Base-by-base conservation (phyloP, 1,139 yeast species). In the Suhomyces taliae region DNA sequence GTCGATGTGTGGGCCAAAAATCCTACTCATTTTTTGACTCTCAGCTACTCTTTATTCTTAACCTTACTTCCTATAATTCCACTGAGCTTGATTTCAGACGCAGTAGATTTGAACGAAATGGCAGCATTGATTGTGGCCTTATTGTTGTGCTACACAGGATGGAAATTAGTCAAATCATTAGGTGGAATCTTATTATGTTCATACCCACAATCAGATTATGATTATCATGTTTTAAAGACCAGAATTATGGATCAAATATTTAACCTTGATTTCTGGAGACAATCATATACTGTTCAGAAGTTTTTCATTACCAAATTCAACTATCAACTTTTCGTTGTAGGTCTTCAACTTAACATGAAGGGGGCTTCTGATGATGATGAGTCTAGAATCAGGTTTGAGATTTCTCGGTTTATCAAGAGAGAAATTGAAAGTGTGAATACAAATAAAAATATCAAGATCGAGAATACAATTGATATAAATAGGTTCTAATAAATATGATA, bases 361-460 rank as follows among this genome's bases (percentile, higher is more conserved):
- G 91, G 91, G n/a, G 87, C 84, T 1, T 79, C 86, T 7, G 79
- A 79, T 47, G 89, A 85, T 49, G 90, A 85, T 47, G 93, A 86
- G 58, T 66, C 81, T 1, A 66, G 73, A 33, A 59, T 86, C 39
- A 63, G 87, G 45, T 74, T 76, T 53, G 84, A 85, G 45, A 69
- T 82, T 2, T 72, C 73, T 45, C 72, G 80, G 35, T 70, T 83
- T 32, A 64, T 85, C 6, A 67, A 65, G 41, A 63, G 56, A 14
- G 66, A 64, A 37, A 53, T 70, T n/a, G 54, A 56, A 40, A 52
- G 49, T 12, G 55, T 52, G 54, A 68, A 56, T 39, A 36, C 53
- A 47, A 64, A 58, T 29, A 50, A 58, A 52, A 65, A 65, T 15
- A 69, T 64, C 36, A 67, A 66, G 45, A 68, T 79, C 15, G 90